Evolutionary conservation across 148 eudicot genomes (phyloP).

Genomic region (Chenopodium quinoa): DNA sequence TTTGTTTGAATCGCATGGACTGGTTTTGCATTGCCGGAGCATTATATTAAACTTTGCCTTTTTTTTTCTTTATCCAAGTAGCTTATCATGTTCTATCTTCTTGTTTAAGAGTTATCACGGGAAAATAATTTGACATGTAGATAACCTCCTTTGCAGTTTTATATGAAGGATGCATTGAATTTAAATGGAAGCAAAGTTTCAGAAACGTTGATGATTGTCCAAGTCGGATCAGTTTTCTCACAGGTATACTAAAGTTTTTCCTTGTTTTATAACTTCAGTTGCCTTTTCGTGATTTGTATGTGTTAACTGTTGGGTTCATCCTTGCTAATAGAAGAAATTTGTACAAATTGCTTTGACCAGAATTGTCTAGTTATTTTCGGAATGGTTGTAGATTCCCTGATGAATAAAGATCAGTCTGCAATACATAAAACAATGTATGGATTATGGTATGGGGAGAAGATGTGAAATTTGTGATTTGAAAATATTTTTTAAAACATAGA

Average conservation of each 20-base stretch:
- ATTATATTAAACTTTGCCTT: neutral
- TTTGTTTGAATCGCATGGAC: neutral
- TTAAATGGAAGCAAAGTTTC: conserved; percentile 58
- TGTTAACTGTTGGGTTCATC: neutral
- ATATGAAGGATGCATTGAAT: conserved; percentile 62
- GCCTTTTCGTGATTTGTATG: neutral
- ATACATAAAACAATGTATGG: neutral
- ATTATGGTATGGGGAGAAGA: neutral
- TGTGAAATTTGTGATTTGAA: neutral
- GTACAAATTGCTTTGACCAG: neutral
- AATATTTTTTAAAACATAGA: too few relatives aligned
- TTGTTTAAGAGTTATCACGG: neutral
- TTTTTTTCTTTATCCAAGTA: neutral
- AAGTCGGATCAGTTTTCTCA: conserved; percentile 68
- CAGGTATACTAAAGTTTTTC: conserved; percentile 50
- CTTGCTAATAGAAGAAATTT: neutral
- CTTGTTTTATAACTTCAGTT: neutral
- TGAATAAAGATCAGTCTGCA: neutral
- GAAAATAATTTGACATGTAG: neutral
- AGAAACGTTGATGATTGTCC: conserved; percentile 63
- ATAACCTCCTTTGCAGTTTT: conserved; percentile 43
- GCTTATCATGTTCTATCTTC: neutral
- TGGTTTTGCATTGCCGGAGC: neutral
- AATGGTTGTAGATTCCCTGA: neutral
- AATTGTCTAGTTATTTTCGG: neutral